Conservation (phyloP, 2,329 filamentous ascomycete genomes). For the Trichothecium roseum region DNA sequence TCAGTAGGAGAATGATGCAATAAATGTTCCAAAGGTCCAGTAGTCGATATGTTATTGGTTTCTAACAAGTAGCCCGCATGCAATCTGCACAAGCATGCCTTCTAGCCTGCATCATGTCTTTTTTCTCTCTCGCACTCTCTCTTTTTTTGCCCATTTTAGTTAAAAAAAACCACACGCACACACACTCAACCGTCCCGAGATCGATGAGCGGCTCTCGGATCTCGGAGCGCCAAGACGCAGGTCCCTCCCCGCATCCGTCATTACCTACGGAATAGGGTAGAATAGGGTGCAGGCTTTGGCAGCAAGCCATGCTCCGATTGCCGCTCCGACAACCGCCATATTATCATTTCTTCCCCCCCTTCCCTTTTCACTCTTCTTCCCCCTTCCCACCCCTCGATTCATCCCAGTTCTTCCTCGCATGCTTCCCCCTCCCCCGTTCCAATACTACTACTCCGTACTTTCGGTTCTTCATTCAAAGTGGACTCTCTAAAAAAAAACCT, state of each 20-base stretch:
- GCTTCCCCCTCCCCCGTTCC: no score
- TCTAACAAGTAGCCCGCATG: no score
- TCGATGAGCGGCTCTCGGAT: slow-evolving; percentile 1
- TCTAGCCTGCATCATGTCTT: no score
- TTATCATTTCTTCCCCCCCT: slow-evolving; percentile 2
- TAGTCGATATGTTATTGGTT: no score
- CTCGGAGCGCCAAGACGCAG: slow-evolving; percentile 6
- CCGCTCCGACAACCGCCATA: slow-evolving; percentile 7
- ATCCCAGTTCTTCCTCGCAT: background rate
- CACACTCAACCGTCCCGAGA: no score
- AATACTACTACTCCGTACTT: no score
- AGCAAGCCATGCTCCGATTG: slow-evolving; percentile 3
- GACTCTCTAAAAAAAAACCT: background rate
- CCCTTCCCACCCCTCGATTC: background rate
- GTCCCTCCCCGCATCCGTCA: slow-evolving; percentile 1
- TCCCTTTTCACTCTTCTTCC: background rate
- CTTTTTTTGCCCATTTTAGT: no score
- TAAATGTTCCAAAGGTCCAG: no score
- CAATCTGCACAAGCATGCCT: no score
- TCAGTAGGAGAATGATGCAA: no score
- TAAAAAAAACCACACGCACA: no score
- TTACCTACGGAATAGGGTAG: background rate
- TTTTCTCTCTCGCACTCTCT: no score
- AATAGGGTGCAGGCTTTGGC: background rate
- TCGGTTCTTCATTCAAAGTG: background rate